These are phyloP conservation scores for Balamuthia mandrillaris DNA, from an alignment of 208 protist genomes.

Conservation along the genomic window DNA sequence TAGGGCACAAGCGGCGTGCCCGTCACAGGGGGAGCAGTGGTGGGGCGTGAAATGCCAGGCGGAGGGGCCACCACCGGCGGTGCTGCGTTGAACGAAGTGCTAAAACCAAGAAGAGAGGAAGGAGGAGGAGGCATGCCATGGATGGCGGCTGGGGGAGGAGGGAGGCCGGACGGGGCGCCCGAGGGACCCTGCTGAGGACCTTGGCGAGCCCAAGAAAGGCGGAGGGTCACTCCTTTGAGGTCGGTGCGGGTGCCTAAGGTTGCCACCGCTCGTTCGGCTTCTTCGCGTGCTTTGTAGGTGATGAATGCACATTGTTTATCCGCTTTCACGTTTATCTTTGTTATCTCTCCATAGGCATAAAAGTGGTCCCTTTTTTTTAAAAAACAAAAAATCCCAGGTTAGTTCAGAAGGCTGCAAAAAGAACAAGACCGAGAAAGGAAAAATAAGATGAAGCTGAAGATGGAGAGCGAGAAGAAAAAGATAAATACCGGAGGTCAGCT, in stretches of 20 bases:
- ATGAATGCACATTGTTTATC: conserved; percentile 59
- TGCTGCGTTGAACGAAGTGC: not conserved
- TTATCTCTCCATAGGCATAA: conserved; percentile 38
- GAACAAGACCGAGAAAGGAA: not conserved
- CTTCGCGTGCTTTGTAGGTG: conserved; percentile 40
- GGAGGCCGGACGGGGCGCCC: conserved; percentile 15
- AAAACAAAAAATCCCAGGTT: not conserved
- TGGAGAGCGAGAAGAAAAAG: too few species aligned
- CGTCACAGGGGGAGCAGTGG: conserved; percentile 14
- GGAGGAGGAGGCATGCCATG: conserved; percentile 32
- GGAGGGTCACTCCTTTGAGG: conserved; percentile 29
- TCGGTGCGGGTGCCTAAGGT: conserved; percentile 32
- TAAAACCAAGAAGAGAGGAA: not conserved
- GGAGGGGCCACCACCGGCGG: not conserved
- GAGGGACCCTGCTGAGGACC: too few species aligned
- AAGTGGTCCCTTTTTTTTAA: conserved; percentile 23
- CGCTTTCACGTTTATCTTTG: conserved; percentile 2
- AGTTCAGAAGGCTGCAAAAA: not conserved
- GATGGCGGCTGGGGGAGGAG: not conserved
- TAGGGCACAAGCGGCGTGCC: not conserved
- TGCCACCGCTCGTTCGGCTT: conserved; percentile 43
- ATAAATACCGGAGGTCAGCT: conserved; percentile 47
- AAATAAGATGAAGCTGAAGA: not conserved
- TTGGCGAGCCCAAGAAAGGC: conserved; percentile 54
- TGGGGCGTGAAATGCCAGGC: not conserved